A percentile compares a stretch with the other conserved stretches of the same genome.
Conservation (phyloP, 2,329 filamentous ascomycete species). For the Neofusicoccum umdonicola region DNA sequence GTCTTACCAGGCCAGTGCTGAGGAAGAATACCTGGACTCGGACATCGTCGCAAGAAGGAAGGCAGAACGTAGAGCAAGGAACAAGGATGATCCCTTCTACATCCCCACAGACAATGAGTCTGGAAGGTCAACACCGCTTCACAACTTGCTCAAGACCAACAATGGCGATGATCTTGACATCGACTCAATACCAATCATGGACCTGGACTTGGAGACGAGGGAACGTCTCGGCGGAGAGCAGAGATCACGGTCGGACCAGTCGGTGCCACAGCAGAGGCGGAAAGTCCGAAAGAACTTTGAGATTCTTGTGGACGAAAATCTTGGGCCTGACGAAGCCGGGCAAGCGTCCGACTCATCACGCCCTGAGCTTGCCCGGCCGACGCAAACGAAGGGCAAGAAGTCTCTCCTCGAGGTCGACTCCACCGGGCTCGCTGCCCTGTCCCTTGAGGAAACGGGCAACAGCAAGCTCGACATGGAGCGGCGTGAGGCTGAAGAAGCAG, state of each 20-base stretch:
- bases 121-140: slow-evolving; percentile 71
- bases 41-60: slow-evolving; percentile 72
- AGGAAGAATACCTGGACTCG: slow-evolving; percentile 62
- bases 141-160: slow-evolving; percentile 65
- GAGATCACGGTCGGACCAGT: not conserved
- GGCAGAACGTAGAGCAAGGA: slow-evolving; percentile 74
- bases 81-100: slow-evolving; percentile 94
- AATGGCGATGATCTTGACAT: slow-evolving; percentile 81
- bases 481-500: slow-evolving; percentile 73
- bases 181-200: slow-evolving; percentile 93
- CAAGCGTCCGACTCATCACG: slow-evolving; percentile 25
- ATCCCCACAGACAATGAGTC: slow-evolving; percentile 60
- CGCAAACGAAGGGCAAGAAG: slow-evolving; percentile 51
- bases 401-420: slow-evolving; percentile 82
- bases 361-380: slow-evolving; percentile 30
- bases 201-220: slow-evolving; percentile 67
- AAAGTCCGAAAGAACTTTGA: slow-evolving; percentile 41
- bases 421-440: slow-evolving; percentile 71
- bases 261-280: slow-evolving; percentile 22
- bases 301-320: slow-evolving; percentile 49
- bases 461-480: slow-evolving; percentile 59
- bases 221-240: slow-evolving; percentile 12
- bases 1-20: slow-evolving; percentile 46
- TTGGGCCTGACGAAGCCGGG: slow-evolving; percentile 35
- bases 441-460: slow-evolving; percentile 56